Conservation (phyloP, 106 monocot genomes). For the Apostasia shenzhenica region DNA sequence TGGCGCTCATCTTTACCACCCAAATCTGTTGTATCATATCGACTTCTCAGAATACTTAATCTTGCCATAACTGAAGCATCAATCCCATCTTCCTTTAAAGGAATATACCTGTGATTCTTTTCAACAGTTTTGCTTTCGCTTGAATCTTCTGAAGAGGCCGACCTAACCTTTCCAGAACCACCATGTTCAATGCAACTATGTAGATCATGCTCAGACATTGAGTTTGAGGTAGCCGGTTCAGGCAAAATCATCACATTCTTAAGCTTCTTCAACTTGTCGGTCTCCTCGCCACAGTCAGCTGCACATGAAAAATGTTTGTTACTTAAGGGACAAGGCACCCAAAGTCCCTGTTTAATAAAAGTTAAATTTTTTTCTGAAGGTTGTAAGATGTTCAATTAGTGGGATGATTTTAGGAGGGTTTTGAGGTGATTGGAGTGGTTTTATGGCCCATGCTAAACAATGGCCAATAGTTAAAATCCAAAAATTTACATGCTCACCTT, state of each 20-base stretch:
- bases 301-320: not conserved
- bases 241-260: not conserved
- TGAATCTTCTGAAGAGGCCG: no score
- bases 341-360: no score
- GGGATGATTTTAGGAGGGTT: no score
- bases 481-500: not conserved
- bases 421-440: no score
- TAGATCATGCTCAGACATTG: not conserved
- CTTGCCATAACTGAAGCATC: constrained; percentile 1
- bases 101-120: not conserved
- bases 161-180: not conserved
- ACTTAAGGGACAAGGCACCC: not conserved
- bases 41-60: constrained; percentile 1
- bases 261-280: not conserved
- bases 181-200: not conserved
- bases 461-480: no score
- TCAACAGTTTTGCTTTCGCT: no score
- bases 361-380: not conserved
- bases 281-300: not conserved
- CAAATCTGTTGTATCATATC: not conserved
- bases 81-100: not conserved
- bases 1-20: not conserved
- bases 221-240: no score
- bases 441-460: no score
- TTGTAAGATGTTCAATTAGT: not conserved